phyloP scores from a whole-genome alignment of 306 rosid species.

The Quercus variabilis region DNA sequence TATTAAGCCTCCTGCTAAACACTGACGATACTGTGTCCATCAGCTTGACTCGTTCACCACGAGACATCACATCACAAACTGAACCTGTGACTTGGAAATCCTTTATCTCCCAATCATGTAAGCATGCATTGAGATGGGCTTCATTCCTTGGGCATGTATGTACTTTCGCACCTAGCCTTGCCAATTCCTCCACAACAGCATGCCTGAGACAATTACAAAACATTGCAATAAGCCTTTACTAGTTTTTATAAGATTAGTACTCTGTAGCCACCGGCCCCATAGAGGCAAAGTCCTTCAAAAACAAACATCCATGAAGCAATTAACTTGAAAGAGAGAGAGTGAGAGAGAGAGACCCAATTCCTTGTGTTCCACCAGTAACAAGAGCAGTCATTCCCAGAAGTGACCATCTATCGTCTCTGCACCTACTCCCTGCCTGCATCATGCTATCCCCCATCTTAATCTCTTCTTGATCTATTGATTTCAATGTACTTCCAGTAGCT shows the following conservation, averaged over 20 bases:
- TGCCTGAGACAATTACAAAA: conserved; percentile 11
- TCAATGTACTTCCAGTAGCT: neutral
- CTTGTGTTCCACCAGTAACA: conserved; percentile 36
- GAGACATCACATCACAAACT: conserved; percentile 21
- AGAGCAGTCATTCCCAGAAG: conserved; percentile 39
- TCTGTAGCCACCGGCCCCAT: neutral
- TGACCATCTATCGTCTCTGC: conserved; percentile 31
- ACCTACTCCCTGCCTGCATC: conserved; percentile 21
- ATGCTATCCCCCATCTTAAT: neutral
- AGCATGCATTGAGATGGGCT: conserved; percentile 24
- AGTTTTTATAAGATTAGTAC: neutral
- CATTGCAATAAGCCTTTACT: neutral
- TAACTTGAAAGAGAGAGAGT: neutral
- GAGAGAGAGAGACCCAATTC: conserved; percentile 24
- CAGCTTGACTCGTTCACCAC: conserved; percentile 21
- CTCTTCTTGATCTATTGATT: neutral
- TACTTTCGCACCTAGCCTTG: conserved; percentile 34
- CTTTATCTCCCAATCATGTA: conserved; percentile 28
- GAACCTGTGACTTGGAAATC: conserved; percentile 36
- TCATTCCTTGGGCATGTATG: conserved; percentile 34
- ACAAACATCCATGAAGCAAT: too few species aligned
- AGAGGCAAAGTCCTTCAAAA: neutral
- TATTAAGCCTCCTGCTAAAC: conserved; percentile 35
- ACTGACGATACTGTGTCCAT: conserved; percentile 23
- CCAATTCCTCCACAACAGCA: conserved; percentile 41